Evolutionary conservation across 306 rosid species (phyloP), one percentile per base, ranked within the genome.

Genomic region (Prunus kanzakura): DNA sequence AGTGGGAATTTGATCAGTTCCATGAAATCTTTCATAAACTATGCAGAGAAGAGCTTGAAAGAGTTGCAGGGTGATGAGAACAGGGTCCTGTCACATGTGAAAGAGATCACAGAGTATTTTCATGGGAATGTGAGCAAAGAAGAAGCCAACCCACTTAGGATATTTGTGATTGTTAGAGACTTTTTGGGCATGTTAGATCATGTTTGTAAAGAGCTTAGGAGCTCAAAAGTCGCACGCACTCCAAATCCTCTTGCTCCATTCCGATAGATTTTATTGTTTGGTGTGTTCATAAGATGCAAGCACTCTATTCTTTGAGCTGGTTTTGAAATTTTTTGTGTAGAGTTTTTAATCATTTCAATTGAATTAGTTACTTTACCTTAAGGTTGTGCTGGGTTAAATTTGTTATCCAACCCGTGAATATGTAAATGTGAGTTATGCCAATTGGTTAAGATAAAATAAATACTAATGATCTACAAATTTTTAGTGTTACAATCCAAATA

Each of bases 151-250:
- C 96, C 89, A 22, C 85, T 96, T 58, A 65, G 97, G 72, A 96
- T 96, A 11, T 96, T 96, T 82, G 97, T 96, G 75, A 91, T 96
- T 20, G 98, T 96, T 50, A 96, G 98, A 74, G 99, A 96, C 74
- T 96, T 96, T 81, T 55, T 96, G 79, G 92, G 93, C 2, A 89
- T 91, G 96, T 83, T 96, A 80, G 97, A 96, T 79, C 83, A 87
- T 83, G 97, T 96, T 15, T 96, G 97, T 81, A 96, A 91, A 85
- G 96, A 93, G 85, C 91, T 93, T 81, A 86, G 98, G 81, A 88
- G 76, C 70, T 82, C 81, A 30, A 87, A 83, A 73, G 61, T 79
- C 18, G 20, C 90, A 0, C 92, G 93, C 19, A 80, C 79, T 14
- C 90, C 87, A 22, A 89, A 82, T 29, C 95, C 98, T 78, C 95